A percentile compares a stretch with the other conserved stretches of the same genome.
These are phyloP conservation scores for Fusarium sp. DNA, from an alignment of 2,329 filamentous ascomycete genomes.

Conservation along the genomic window DNA sequence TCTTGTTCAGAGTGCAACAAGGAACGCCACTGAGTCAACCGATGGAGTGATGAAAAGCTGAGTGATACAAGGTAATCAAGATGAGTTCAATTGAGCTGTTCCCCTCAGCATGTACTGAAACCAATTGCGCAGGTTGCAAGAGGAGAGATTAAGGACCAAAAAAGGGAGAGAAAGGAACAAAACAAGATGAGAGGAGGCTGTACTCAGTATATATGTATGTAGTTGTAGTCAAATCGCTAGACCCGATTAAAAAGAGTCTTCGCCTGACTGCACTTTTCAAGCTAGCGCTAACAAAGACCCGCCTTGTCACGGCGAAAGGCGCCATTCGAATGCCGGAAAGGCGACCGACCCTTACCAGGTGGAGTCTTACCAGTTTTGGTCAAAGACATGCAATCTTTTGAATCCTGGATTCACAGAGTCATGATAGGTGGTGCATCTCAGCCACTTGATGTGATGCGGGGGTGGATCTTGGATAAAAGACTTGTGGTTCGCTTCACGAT, in stretches of 20 bases:
- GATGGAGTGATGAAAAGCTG: conserved; percentile 22
- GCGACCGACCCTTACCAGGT: conserved; percentile 23
- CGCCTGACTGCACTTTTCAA: conserved; percentile 36
- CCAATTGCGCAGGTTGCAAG: conserved; percentile 8
- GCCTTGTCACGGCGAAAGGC: conserved; percentile 24
- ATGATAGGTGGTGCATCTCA: conserved; percentile 30
- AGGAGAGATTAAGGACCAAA: conserved; percentile 10
- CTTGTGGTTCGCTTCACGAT: conserved; percentile 24
- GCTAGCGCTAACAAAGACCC: conserved; percentile 31
- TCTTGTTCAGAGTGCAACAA: conserved; percentile 22
- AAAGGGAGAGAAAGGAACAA: background rate
- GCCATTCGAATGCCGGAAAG: conserved; percentile 24
- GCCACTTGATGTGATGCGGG: conserved; percentile 35
- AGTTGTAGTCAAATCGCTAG: conserved; percentile 29
- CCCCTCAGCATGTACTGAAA: conserved; percentile 4
- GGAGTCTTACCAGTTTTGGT: conserved; percentile 36
- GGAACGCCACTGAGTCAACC: conserved; percentile 27
- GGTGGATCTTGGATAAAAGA: conserved; percentile 38
- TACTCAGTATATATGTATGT: conserved; percentile 27
- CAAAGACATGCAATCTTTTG: conserved; percentile 29
- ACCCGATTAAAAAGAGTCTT: conserved; percentile 38
- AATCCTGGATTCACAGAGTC: conserved; percentile 13
- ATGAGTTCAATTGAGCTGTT: conserved; percentile 13
- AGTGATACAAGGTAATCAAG: conserved; percentile 29
- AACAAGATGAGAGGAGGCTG: conserved; percentile 21